These are phyloP conservation scores for Przewalskia tangutica DNA, from an alignment of 257 asterid species.

Conservation along the genomic window DNA sequence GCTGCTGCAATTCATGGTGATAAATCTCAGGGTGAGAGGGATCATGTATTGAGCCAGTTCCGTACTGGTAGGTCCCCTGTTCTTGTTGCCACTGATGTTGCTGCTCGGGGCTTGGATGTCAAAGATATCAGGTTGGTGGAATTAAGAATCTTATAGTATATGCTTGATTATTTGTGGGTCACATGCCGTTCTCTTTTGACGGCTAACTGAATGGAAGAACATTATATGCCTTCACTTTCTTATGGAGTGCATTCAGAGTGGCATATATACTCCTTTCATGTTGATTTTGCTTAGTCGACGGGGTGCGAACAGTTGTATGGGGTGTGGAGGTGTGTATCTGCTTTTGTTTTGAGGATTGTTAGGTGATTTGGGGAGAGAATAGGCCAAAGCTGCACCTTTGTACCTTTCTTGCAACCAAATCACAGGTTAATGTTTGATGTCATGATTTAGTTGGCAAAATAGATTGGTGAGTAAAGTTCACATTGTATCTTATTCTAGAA, in stretches of 20 bases:
- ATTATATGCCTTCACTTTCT: background rate
- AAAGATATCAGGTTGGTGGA: constrained; percentile 78
- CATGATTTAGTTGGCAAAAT: background rate
- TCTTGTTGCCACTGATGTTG: constrained; percentile 98
- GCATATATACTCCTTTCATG: background rate
- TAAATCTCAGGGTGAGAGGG: constrained; percentile 94
- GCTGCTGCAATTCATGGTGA: constrained; percentile 98
- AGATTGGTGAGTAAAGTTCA: background rate
- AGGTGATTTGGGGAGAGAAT: background rate
- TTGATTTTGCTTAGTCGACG: background rate
- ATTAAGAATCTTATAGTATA: background rate
- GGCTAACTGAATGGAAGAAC: background rate
- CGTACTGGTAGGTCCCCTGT: constrained; percentile 78
- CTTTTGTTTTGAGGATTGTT: background rate
- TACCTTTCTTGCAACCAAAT: background rate
- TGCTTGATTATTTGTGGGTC: background rate
- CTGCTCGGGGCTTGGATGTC: constrained; percentile 96
- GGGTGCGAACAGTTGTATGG: background rate
- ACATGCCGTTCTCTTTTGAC: background rate
- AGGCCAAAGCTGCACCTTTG: background rate
- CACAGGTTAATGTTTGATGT: background rate
- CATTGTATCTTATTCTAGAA: background rate
- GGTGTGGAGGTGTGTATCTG: background rate
- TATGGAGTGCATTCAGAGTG: background rate
- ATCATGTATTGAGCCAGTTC: constrained; percentile 77